Conservation (phyloP, 352 stramenopile genomes). For the Thalassiosira sp. region DNA sequence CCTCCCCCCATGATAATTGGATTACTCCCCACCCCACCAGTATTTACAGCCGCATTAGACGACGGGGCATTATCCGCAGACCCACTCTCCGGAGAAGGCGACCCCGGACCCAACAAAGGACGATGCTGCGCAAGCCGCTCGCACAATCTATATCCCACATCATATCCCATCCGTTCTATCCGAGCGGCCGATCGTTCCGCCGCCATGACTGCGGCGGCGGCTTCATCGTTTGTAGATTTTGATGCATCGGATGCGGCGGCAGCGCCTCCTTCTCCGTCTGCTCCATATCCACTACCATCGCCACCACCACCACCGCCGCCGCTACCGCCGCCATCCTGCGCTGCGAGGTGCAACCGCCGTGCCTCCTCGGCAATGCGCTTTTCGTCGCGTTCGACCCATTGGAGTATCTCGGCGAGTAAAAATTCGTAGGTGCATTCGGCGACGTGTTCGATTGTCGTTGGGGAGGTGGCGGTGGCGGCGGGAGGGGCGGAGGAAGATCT, state of each 20-base stretch:
- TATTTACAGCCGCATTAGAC: background rate
- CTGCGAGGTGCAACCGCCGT: slow-evolving; percentile 6
- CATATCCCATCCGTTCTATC: slow-evolving; percentile 80
- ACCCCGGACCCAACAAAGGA: slow-evolving; percentile 54
- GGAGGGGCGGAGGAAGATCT: slow-evolving; percentile 32
- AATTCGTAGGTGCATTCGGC: slow-evolving; percentile 76
- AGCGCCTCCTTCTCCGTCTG: background rate
- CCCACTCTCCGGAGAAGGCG: slow-evolving; percentile 31
- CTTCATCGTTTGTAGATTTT: slow-evolving; percentile 18
- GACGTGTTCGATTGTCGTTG: slow-evolving; percentile 53
- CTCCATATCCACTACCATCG: slow-evolving; percentile 4
- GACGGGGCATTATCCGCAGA: slow-evolving; percentile 37
- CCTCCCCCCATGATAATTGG: slow-evolving; percentile 52
- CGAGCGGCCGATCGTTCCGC: slow-evolving; percentile 71
- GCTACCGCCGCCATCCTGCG: slow-evolving; percentile 1
- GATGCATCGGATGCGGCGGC: background rate
- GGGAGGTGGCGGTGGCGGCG: background rate
- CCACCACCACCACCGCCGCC: background rate
- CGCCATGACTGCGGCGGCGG: slow-evolving; percentile 65
- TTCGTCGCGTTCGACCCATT: slow-evolving; percentile 69
- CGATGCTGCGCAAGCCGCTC: slow-evolving; percentile 79
- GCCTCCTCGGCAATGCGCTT: slow-evolving; percentile 44
- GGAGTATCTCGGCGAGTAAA: slow-evolving; percentile 71
- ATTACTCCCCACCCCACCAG: slow-evolving; percentile 4
- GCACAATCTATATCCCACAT: slow-evolving; percentile 75